Percentiles rank a stretch among this genome's conserved stretches.
These are phyloP conservation scores for Oropetium thomaeum DNA, from an alignment of 176 grass and related monocot species.

Conservation along the genomic window DNA sequence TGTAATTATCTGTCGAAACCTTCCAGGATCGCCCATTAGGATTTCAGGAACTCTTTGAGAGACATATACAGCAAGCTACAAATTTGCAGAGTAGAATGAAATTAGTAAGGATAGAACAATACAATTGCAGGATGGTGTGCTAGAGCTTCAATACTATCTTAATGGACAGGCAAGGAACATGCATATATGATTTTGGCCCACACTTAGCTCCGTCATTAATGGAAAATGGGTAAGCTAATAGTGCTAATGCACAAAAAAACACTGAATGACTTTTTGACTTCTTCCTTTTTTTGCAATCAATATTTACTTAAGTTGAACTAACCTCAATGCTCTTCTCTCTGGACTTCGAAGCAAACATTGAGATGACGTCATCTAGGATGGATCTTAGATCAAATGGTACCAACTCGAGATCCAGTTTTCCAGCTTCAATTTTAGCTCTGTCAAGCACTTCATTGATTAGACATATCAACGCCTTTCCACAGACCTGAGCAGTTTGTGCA, in stretches of 20 bases:
- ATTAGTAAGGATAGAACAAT: slow-evolving; percentile 36
- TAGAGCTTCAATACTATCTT: too few species aligned
- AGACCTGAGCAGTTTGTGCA: slow-evolving; percentile 89
- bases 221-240: neutral
- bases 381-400: slow-evolving; percentile 84
- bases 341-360: slow-evolving; percentile 78
- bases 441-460: slow-evolving; percentile 98
- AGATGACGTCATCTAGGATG: slow-evolving; percentile 85
- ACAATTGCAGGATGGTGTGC: neutral
- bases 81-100: slow-evolving; percentile 29
- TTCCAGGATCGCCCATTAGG: slow-evolving; percentile 90
- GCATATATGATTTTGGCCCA: too few species aligned
- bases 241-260: neutral
- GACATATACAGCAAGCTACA: slow-evolving; percentile 95
- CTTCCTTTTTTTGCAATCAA: neutral
- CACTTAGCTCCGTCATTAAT: neutral
- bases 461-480: slow-evolving; percentile 87
- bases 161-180: too few species aligned
- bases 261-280: neutral
- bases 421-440: slow-evolving; percentile 94
- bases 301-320: slow-evolving; percentile 1
- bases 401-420: slow-evolving; percentile 75
- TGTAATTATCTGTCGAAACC: slow-evolving; percentile 97
- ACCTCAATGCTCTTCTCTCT: slow-evolving; percentile 92
- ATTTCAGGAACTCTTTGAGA: slow-evolving; percentile 90